These are phyloP conservation scores for Simplicillium sp. DNA, from an alignment of 2,329 filamentous ascomycete genomes.

Conservation along the genomic window DNA sequence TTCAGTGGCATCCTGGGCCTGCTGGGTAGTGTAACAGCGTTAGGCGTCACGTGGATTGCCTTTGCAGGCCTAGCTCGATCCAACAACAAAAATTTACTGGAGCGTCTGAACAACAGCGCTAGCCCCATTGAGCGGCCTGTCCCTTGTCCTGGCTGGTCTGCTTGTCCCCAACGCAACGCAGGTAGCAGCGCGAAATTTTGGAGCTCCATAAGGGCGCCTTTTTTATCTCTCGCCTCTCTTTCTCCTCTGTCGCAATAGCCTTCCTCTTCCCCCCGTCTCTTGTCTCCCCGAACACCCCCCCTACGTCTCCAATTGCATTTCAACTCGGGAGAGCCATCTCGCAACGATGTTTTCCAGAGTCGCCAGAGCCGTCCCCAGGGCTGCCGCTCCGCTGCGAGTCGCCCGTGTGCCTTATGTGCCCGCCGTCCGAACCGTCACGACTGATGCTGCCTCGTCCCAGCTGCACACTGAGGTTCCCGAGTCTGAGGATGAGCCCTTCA, in stretches of 20 bases:
- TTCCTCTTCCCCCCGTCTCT: no score
- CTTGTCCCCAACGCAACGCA: slow-evolving; percentile 20
- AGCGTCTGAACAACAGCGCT: no score
- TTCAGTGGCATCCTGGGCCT: no score
- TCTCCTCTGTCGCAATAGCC: not conserved
- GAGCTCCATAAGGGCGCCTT: slow-evolving; percentile 16
- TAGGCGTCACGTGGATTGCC: slow-evolving; percentile 13
- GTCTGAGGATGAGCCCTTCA: slow-evolving; percentile 92
- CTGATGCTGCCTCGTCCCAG: slow-evolving; percentile 86
- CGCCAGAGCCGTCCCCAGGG: slow-evolving; percentile 47
- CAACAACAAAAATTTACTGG: slow-evolving; percentile 23
- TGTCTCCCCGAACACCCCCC: no score
- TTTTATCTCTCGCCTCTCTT: slow-evolving; percentile 1
- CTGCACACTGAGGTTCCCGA: slow-evolving; percentile 62
- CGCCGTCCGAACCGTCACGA: slow-evolving; percentile 72
- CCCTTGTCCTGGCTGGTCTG: slow-evolving; percentile 6
- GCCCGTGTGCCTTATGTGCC: slow-evolving; percentile 33
- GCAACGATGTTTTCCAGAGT: slow-evolving; percentile 61
- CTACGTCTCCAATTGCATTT: no score
- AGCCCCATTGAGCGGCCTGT: no score
- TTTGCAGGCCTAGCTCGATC: slow-evolving; percentile 19
- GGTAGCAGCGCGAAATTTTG: slow-evolving; percentile 36
- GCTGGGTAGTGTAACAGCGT: no score
- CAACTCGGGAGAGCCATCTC: not conserved
- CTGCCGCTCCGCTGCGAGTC: slow-evolving; percentile 44